These are phyloP conservation scores for Cytospora piceae DNA, from an alignment of 2,329 filamentous ascomycete species.

Conservation along the genomic window DNA sequence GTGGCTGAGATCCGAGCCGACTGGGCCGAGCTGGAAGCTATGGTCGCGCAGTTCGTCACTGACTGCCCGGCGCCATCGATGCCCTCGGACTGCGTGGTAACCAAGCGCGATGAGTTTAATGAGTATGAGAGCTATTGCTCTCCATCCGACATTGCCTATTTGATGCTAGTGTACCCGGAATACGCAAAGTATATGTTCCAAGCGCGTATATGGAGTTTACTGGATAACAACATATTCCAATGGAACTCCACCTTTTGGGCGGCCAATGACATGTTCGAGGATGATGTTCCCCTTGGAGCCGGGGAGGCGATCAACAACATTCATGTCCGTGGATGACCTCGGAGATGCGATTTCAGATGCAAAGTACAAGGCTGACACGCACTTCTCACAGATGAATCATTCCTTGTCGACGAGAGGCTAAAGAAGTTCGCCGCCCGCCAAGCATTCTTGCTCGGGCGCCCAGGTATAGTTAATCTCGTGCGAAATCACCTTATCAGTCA, in stretches of 20 bases:
- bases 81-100: not conserved
- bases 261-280: not conserved
- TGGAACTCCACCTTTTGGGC: not conserved
- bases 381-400: not conserved
- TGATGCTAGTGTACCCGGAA: not conserved
- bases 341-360: no score
- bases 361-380: not conserved
- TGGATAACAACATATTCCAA: conserved; percentile 4
- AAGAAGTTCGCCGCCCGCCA: not conserved
- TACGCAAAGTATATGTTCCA: conserved; percentile 15
- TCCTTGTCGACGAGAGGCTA: not conserved
- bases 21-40: conserved; percentile 1
- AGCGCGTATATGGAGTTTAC: conserved; percentile 12
- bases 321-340: not conserved
- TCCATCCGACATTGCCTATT: not conserved
- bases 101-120: not conserved
- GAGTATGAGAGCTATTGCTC: not conserved
- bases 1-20: not conserved
- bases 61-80: not conserved
- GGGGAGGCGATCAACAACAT: not conserved
- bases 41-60: conserved; percentile 4
- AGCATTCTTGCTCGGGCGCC: not conserved
- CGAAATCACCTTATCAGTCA: not conserved
- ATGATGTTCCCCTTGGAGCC: not conserved
- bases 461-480: not conserved